A percentile compares a stretch with the other conserved stretches of the same genome.
These are phyloP conservation scores for Phellopilus nigrolimitatus DNA, from an alignment of 1,284 basidiomycete species.

Conservation along the genomic window DNA sequence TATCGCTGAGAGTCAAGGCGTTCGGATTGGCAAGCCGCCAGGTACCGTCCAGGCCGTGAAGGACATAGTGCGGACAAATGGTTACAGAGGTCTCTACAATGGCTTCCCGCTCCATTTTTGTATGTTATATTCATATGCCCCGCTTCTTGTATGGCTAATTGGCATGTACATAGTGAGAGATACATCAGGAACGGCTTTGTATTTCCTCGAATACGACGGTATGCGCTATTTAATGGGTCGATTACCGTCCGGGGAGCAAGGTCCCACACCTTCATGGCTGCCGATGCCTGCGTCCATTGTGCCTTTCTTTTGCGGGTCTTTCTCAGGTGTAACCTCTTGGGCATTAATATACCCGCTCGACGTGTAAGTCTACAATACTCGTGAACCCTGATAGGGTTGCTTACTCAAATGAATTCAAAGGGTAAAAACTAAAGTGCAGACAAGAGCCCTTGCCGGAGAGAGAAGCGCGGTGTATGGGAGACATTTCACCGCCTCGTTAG, in stretches of 20 bases:
- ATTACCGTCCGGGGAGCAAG: conserved; percentile 67
- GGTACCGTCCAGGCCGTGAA: conserved; percentile 68
- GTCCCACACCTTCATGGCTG: conserved; percentile 69
- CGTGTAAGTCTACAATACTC: conserved; percentile 50
- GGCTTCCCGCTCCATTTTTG: conserved; percentile 80
- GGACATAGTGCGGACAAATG: conserved; percentile 63
- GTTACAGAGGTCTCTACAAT: conserved; percentile 74
- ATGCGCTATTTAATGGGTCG: conserved; percentile 75
- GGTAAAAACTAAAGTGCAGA: conserved; percentile 91
- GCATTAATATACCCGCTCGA: conserved; percentile 81
- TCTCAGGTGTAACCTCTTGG: conserved; percentile 81
- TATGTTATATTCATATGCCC: conserved; percentile 36
- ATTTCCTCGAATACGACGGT: conserved; percentile 86
- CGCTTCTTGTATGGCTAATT: too few species aligned
- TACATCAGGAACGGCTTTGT: conserved; percentile 76
- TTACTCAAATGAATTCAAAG: conserved; percentile 39
- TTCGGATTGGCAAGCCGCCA: conserved; percentile 63
- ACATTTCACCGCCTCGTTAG: conserved; percentile 74
- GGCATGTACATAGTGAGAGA: conserved; percentile 56
- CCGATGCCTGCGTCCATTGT: conserved; percentile 72
- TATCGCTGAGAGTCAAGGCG: conserved; percentile 77
- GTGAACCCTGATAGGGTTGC: neutral
- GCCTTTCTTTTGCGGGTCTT: conserved; percentile 81
- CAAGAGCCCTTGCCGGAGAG: conserved; percentile 78
- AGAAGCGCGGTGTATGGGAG: conserved; percentile 62